Base-by-base conservation (phyloP, 1,284 basidiomycete species). In the Mixia osmundae region DNA sequence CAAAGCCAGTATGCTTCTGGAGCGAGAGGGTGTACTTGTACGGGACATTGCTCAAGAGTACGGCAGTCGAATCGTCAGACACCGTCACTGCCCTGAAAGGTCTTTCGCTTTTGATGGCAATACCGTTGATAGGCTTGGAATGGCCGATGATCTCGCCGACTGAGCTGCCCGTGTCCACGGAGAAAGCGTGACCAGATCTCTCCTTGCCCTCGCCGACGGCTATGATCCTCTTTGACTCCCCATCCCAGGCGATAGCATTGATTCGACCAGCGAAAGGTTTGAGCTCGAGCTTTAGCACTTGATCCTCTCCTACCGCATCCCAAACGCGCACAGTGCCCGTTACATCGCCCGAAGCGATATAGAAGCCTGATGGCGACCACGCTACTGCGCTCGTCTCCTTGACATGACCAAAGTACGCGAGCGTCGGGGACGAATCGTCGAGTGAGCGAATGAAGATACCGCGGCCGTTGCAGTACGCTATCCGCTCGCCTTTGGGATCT, bases 161-260 rank as follows among this genome's bases (percentile, higher is more conserved):
- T 3, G 76, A 78, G 4, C 76, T 69, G 1, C 91, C 91, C 22
- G 57, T 71, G 47, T 82, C 78, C 56, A 82, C 69, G 61, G 79
- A 72, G 58, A 87, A 83, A 0, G 77, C 78, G 44, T 76, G 71
- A 8, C 76, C 82, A 48, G 79, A 85, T 49, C 77, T 73, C 52
- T 87, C 87, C 44, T 72, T 68, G 27, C 89, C 89, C 44, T 94
- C 82, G 33, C 91, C 91, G n/a, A 85, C 89, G 12, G 76, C 83
- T 34, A 95, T 76, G 47, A 99, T 76, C 11, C 91, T 69, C 57
- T 95, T 91, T 51, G 77, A 80, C 56, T 97, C 91, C 3, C 76
- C 77, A 52, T 97, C 91, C 85, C 87, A 95, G 15, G 75, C 74
- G 4, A 97, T 66, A 57, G 97, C 91, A 49, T 85, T 87, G 50